Evolutionary conservation across 164 flowering plant genomes (phyloP), one percentile per base, ranked within the genome.

Genomic region (Malania oleifera): DNA sequence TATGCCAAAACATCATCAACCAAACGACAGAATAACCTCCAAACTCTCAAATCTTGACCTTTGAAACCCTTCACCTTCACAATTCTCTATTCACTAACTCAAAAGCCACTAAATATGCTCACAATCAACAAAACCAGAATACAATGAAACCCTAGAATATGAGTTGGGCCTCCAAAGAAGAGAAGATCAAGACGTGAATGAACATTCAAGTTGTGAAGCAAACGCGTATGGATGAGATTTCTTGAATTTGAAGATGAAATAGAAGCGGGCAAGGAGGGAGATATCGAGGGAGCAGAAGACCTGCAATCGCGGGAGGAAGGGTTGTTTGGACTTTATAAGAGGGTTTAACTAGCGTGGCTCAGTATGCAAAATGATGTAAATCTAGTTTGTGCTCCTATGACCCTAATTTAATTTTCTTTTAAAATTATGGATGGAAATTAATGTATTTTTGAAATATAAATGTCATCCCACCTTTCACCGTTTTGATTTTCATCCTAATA

Each of bases 1-100:
- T 87, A 48, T 89, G 91, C 97, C 96, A 89, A 74, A 89, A 85
- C 95, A 89, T 89, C 58, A 61, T 80, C 68, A 77, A 60, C 51
- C 43, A 5, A n/a, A 43, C 12, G 17, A 8, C 38, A 19, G 48
- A 55, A 60, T 13, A 24, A 12, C 52, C 19, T 0, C 54, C 53
- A 19, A 34, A 35, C 25, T 55, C 19, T 35, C 68, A 61, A 68
- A 73, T 69, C 76, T 58, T 29, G n/a, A 46, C 47, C 37, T 45
- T 34, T 14, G 26, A 45, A 59, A 35, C 64, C 41, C 46, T 46
- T 20, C 60, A 43, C 44, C 52, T 7, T n/a, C 22, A 22, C 26
- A 31, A 29, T 9, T 46, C 29, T 7, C 52, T 7, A 53, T 28
- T 49, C n/a, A 11, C 10, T n/a, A 44, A 54, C 25, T 25, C 53